These are phyloP conservation scores for Chytridiales sp. DNA, from an alignment of 371 early-diverging fungal species.

Conservation along the genomic window DNA sequence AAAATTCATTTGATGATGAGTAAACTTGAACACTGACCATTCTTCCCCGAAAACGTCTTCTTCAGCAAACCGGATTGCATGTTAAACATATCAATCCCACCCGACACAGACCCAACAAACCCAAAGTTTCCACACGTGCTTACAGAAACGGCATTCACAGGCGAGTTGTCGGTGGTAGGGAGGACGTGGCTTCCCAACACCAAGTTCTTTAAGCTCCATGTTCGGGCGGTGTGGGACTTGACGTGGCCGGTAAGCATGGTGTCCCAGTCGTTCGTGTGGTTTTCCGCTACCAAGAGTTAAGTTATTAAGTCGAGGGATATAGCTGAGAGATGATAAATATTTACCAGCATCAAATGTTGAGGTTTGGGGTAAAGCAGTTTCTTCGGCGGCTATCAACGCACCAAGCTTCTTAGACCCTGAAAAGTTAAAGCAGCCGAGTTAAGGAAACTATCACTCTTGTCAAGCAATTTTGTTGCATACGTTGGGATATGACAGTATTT, in stretches of 20 bases:
- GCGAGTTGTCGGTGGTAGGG: conserved; percentile 60
- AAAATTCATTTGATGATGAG: neutral
- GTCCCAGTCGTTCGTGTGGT: conserved; percentile 76
- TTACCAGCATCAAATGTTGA: too few relatives aligned
- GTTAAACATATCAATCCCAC: conserved; percentile 86
- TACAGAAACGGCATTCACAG: conserved; percentile 62
- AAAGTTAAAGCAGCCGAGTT: too few relatives aligned
- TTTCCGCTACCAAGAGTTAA: conserved; percentile 32
- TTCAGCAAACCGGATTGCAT: conserved; percentile 88
- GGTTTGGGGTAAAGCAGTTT: too few relatives aligned
- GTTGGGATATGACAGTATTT: conserved; percentile 82
- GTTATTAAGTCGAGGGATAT: too few relatives aligned
- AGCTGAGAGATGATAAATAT: too few relatives aligned
- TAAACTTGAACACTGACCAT: neutral
- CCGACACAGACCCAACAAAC: conserved; percentile 75
- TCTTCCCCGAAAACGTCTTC: conserved; percentile 55
- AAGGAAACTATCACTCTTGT: too few relatives aligned
- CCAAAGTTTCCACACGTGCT: conserved; percentile 93
- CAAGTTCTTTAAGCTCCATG: conserved; percentile 80
- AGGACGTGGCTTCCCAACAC: conserved; percentile 71
- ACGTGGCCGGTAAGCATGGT: conserved; percentile 84
- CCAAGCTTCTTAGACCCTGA: conserved; percentile 65
- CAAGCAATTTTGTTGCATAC: too few relatives aligned
- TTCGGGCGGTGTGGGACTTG: conserved; percentile 67
- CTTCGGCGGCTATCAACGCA: conserved; percentile 55